phyloP scores from a whole-genome alignment of 2,329 filamentous ascomycete genomes.

The Colletotrichum filicis region DNA sequence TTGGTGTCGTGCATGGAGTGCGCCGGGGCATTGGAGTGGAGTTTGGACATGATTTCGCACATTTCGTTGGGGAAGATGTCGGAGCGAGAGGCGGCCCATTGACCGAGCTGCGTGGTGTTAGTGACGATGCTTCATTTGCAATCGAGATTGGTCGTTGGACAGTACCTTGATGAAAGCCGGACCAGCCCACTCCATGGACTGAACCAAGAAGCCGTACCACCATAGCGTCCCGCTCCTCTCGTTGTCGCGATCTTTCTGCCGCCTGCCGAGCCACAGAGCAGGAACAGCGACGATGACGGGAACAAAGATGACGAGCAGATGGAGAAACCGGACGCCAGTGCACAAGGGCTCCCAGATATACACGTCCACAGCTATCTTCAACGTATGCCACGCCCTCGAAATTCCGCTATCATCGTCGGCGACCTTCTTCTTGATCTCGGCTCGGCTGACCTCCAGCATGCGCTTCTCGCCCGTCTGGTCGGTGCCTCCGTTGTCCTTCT shows the following conservation, averaged over 20 bases:
- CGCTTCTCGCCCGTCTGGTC: constrained; percentile 80
- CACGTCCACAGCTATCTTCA: constrained; percentile 75
- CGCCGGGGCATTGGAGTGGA: constrained; percentile 94
- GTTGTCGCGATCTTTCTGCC: constrained; percentile 72
- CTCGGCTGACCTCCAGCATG: constrained; percentile 85
- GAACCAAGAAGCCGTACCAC: constrained; percentile 94
- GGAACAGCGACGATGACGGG: constrained; percentile 87
- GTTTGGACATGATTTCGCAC: constrained; percentile 91
- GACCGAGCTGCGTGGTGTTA: constrained; percentile 73
- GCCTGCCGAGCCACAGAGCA: constrained; percentile 79
- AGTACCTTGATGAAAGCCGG: constrained; percentile 95
- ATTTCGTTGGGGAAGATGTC: constrained; percentile 96
- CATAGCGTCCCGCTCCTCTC: constrained; percentile 86
- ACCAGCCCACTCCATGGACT: constrained; percentile 90
- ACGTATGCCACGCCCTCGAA: constrained; percentile 64
- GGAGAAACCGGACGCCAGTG: constrained; percentile 87
- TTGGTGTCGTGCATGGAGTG: constrained; percentile 87
- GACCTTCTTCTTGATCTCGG: constrained; percentile 79
- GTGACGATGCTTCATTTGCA: not conserved
- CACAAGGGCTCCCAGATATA: constrained; percentile 88
- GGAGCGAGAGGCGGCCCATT: constrained; percentile 96
- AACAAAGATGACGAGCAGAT: constrained; percentile 88
- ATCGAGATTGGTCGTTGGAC: too few relatives aligned
- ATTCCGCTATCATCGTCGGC: constrained; percentile 71
- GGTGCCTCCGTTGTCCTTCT: constrained; percentile 60